phyloP scores from a whole-genome alignment of 164 flowering plant genomes.

The Vitis cinerea region DNA sequence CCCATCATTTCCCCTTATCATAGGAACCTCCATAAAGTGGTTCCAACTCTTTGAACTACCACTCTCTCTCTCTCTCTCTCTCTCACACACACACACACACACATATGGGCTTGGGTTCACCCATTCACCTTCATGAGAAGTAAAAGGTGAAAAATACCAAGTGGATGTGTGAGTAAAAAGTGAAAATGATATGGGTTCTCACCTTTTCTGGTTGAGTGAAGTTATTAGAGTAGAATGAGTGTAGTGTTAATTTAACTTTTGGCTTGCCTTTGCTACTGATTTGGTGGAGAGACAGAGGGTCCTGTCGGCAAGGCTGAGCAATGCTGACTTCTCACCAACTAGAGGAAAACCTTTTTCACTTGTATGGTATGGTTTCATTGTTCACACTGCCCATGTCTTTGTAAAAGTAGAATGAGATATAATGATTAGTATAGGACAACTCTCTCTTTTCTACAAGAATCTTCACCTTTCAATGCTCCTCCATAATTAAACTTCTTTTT shows the following conservation, averaged over 20 bases:
- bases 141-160: slow-evolving; percentile 1
- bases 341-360: slow-evolving; percentile 30
- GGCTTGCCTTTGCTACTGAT: slow-evolving; percentile 22
- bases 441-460: slow-evolving; percentile 49
- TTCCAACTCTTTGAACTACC: slow-evolving; percentile 3
- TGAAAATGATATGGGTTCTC: neutral
- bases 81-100: neutral
- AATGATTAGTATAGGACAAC: slow-evolving; percentile 53
- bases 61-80: neutral
- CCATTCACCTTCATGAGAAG: neutral
- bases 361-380: slow-evolving; percentile 33
- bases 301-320: slow-evolving; percentile 42
- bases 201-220: neutral
- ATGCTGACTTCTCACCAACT: slow-evolving; percentile 53
- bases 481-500: slow-evolving; percentile 28
- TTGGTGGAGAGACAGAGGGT: slow-evolving; percentile 29
- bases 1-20: slow-evolving; percentile 6
- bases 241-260: slow-evolving; percentile 13
- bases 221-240: slow-evolving; percentile 13
- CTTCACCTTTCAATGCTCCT: slow-evolving; percentile 44
- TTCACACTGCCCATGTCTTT: slow-evolving; percentile 35
- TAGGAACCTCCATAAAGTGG: slow-evolving; percentile 12
- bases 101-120: slow-evolving; percentile 1
- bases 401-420: slow-evolving; percentile 32
- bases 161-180: slow-evolving; percentile 2